phyloP scores from a whole-genome alignment of 2,329 filamentous ascomycete genomes.

The Fusarium xylarioides region DNA sequence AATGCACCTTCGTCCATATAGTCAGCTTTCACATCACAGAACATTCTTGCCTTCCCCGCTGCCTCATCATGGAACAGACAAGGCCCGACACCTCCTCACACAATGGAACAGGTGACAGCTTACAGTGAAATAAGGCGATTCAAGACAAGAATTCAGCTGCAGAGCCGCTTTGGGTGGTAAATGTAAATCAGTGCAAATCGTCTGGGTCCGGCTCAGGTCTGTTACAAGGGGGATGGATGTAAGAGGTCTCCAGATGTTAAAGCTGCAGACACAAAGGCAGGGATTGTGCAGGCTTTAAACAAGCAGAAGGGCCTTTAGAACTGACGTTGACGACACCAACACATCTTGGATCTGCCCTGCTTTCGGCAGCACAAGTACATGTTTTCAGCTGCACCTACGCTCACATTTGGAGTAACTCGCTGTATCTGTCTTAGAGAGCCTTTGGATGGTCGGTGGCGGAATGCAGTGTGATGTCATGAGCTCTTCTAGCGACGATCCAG shows the following conservation, averaged over 20 bases:
- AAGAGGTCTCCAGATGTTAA: slow-evolving; percentile 14
- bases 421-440: slow-evolving; percentile 11
- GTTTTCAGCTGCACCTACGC: slow-evolving; percentile 19
- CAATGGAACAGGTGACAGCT: slow-evolving; percentile 1
- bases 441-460: slow-evolving; percentile 36
- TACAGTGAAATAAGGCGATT: slow-evolving; percentile 24
- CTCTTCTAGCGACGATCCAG: slow-evolving; percentile 21
- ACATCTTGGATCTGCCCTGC: slow-evolving; percentile 29
- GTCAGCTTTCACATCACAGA: slow-evolving; percentile 26
- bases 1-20: slow-evolving; percentile 24
- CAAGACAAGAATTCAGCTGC: slow-evolving; percentile 16
- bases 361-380: slow-evolving; percentile 24
- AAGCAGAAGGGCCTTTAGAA: slow-evolving; percentile 14
- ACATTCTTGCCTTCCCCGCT: not conserved
- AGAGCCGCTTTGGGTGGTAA: slow-evolving; percentile 9
- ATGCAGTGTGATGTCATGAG: slow-evolving; percentile 50
- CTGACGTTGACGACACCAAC: slow-evolving; percentile 39
- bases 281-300: slow-evolving; percentile 40
- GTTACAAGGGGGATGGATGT: slow-evolving; percentile 27
- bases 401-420: slow-evolving; percentile 19
- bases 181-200: slow-evolving; percentile 25
- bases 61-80: not conserved
- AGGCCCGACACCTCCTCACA: not conserved
- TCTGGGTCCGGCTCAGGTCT: slow-evolving; percentile 11
- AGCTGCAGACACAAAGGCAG: slow-evolving; percentile 23